These are phyloP conservation scores for Piper longum DNA, from an alignment of 164 flowering plant genomes.

Conservation along the genomic window DNA sequence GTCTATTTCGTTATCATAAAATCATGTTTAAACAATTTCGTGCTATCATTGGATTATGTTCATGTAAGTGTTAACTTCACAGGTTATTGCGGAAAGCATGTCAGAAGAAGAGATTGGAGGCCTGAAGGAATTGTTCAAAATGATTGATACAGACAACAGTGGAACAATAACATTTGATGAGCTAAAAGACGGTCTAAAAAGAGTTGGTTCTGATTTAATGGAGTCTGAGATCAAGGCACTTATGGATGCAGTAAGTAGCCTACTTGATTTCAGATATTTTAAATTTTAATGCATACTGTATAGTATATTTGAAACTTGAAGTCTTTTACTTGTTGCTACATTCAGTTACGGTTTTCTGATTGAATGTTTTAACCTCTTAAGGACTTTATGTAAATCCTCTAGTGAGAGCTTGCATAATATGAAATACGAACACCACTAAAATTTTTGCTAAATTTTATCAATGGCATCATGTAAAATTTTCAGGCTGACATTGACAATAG, in stretches of 20 bases:
- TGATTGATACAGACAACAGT: slow-evolving; percentile 80
- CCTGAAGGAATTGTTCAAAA: slow-evolving; percentile 71
- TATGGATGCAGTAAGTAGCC: slow-evolving; percentile 63
- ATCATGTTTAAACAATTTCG: background rate
- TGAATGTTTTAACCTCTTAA: too few relatives aligned
- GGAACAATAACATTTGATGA: slow-evolving; percentile 86
- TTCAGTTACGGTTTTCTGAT: too few relatives aligned
- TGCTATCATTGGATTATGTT: background rate
- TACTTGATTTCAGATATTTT: background rate
- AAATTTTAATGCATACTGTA: too few relatives aligned
- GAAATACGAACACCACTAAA: too few relatives aligned
- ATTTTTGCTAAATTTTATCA: too few relatives aligned
- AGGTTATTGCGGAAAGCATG: slow-evolving; percentile 88
- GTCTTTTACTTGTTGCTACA: background rate
- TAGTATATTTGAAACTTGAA: background rate
- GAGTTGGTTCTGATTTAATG: slow-evolving; percentile 72
- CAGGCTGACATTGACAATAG: slow-evolving; percentile 86
- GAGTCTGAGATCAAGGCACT: slow-evolving; percentile 74
- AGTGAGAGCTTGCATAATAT: too few relatives aligned
- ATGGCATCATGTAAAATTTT: slow-evolving; percentile 1
- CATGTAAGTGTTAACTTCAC: slow-evolving; percentile 5
- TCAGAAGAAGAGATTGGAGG: slow-evolving; percentile 97
- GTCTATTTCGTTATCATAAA: too few relatives aligned
- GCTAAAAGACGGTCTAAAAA: slow-evolving; percentile 59
- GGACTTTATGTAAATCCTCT: too few relatives aligned